phyloP scores from a whole-genome alignment of 208 protist species.

The Crithidia brevicula region DNA sequence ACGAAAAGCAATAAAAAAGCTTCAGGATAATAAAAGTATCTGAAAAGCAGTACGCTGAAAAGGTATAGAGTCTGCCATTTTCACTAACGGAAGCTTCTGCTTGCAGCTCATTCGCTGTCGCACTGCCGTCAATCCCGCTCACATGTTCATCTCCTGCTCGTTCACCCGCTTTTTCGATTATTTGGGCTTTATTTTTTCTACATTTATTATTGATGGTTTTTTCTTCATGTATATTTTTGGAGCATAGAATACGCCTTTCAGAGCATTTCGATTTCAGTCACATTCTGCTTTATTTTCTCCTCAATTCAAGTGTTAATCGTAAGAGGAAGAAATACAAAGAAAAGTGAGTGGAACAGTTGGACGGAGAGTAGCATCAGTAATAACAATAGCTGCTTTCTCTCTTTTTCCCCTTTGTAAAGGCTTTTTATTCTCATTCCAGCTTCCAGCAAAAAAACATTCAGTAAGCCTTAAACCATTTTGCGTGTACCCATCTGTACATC shows the following conservation, averaged over 20 bases:
- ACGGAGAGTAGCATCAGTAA: background rate
- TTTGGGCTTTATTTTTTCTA: background rate
- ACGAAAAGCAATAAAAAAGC: no score
- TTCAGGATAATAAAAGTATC: no score
- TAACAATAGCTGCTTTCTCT: background rate
- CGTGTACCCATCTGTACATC: background rate
- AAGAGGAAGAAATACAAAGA: background rate
- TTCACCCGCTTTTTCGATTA: no score
- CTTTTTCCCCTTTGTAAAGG: constrained; percentile 4
- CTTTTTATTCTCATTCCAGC: no score
- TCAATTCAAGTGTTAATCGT: constrained; percentile 1
- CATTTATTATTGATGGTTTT: background rate
- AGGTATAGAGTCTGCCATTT: no score
- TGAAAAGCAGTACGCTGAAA: no score
- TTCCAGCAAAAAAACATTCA: background rate
- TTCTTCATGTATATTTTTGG: background rate
- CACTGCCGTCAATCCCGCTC: no score
- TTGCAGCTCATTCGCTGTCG: no score
- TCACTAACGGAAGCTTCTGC: no score
- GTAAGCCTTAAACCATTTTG: background rate
- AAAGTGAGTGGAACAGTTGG: no score
- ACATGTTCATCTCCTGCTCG: no score
- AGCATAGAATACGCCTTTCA: constrained; percentile 6
- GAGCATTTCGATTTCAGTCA: constrained; percentile 4
- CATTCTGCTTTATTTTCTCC: constrained; percentile 1